Conservation (phyloP, 176 grass and related monocot species). For the Raddia guianensis region DNA sequence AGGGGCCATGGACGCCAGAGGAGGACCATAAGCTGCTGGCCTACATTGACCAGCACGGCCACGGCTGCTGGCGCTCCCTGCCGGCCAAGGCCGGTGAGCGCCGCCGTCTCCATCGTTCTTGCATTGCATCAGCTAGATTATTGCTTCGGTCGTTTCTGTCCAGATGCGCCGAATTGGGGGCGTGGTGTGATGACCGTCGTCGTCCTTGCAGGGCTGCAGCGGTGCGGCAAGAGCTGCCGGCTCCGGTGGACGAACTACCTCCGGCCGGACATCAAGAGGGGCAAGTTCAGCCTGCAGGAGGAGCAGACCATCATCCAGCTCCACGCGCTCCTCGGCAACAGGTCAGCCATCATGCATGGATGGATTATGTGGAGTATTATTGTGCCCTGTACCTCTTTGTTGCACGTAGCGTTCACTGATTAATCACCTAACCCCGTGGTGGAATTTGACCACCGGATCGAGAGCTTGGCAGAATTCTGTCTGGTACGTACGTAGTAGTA, state of each 20-base stretch:
- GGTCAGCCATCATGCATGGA: constrained; percentile 13
- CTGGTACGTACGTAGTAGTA: constrained; percentile 4
- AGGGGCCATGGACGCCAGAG: constrained; percentile 91
- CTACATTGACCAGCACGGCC: constrained; percentile 92
- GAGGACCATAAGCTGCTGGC: constrained; percentile 97
- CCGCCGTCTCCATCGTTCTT: no score
- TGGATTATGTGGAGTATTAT: neutral
- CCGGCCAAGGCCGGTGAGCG: constrained; percentile 56
- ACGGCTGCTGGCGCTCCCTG: constrained; percentile 71
- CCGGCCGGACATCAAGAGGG: constrained; percentile 86
- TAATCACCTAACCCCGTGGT: neutral
- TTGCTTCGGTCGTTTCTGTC: neutral
- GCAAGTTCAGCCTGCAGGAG: constrained; percentile 80
- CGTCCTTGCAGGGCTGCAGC: constrained; percentile 58
- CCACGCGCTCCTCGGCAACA: constrained; percentile 63
- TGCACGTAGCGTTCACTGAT: neutral
- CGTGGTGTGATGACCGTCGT: neutral
- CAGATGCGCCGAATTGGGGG: neutral
- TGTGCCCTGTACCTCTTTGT: neutral
- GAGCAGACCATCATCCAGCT: constrained; percentile 79
- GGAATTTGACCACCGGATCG: neutral
- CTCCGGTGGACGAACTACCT: constrained; percentile 97
- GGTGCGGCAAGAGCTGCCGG: constrained; percentile 95
- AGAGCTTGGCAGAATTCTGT: constrained; percentile 30
- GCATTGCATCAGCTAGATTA: no score